phyloP scores from a whole-genome alignment of 1,139 yeast genomes.

The Kodamaea alishanica region DNA sequence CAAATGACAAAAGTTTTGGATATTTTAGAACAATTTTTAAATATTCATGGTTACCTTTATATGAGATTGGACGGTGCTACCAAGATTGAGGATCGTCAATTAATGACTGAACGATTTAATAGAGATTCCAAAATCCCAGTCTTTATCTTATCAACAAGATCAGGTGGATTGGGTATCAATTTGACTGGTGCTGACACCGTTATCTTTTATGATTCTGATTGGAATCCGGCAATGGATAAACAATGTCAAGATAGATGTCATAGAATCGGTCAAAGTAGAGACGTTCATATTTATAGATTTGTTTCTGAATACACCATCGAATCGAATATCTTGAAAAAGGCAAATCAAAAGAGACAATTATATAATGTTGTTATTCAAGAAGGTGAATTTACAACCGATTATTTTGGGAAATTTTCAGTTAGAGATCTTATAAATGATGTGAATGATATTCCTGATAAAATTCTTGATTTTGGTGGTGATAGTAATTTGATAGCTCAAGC shows the following conservation, averaged over 20 bases:
- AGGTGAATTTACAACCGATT: slow-evolving; percentile 97
- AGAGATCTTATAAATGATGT: slow-evolving; percentile 78
- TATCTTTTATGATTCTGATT: slow-evolving; percentile 97
- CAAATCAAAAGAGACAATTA: slow-evolving; percentile 90
- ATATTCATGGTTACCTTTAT: slow-evolving; percentile 90
- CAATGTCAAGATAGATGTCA: slow-evolving; percentile 99
- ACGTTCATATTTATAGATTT: slow-evolving; percentile 93
- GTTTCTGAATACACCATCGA: slow-evolving; percentile 97
- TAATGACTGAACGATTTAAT: slow-evolving; percentile 89
- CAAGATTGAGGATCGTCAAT: slow-evolving; percentile 92
- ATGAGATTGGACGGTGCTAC: slow-evolving; percentile 98
- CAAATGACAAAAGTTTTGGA: slow-evolving; percentile 98
- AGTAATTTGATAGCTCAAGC: slow-evolving; percentile 82
- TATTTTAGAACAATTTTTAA: slow-evolving; percentile 86
- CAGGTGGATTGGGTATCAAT: slow-evolving; percentile 97
- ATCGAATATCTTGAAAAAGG: slow-evolving; percentile 88
- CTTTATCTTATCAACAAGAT: slow-evolving; percentile 88
- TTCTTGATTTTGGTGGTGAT: slow-evolving; percentile 46
- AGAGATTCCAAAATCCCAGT: slow-evolving; percentile 83
- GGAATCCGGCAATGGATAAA: slow-evolving; percentile 99
- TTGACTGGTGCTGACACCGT: slow-evolving; percentile 98
- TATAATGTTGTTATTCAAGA: slow-evolving; percentile 97
- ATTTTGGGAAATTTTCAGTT: slow-evolving; percentile 86
- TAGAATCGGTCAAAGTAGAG: slow-evolving; percentile 97
- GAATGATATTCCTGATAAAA: slow-evolving; percentile 36